phyloP scores from a whole-genome alignment of 345 rosid genomes.

The Eucalyptus erythrocorys region DNA sequence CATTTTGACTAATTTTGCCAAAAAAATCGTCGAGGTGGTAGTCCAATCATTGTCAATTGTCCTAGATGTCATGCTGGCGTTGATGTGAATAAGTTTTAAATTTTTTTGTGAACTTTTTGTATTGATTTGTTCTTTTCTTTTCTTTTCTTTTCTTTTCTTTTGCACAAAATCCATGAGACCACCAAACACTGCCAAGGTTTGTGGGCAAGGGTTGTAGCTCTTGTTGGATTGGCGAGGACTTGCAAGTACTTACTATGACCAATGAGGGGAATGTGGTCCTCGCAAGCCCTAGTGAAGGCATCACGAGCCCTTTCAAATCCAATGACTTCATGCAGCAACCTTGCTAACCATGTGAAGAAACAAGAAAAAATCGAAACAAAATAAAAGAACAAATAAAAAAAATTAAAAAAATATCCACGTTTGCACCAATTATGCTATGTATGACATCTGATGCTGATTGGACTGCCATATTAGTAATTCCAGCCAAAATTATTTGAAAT shows the following conservation, averaged over 20 bases:
- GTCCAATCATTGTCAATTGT: rapidly evolving
- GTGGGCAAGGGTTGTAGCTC: neutral
- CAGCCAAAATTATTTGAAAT: neutral
- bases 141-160: no score
- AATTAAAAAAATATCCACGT: no score
- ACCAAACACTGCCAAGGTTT: rapidly evolving
- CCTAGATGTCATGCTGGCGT: rapidly evolving
- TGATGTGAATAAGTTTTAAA: neutral
- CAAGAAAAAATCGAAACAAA: neutral
- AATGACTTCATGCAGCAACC: neutral
- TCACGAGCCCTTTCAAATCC: neutral
- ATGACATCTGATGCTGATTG: rapidly evolving
- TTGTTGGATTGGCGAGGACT: neutral
- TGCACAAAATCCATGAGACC: neutral
- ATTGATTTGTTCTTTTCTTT: no score
- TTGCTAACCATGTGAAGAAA: neutral
- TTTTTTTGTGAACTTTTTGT: neutral
- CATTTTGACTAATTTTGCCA: neutral
- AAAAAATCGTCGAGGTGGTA: rapidly evolving
- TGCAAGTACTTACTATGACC: no score
- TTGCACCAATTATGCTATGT: rapidly evolving
- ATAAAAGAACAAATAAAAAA: no score
- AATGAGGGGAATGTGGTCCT: neutral
- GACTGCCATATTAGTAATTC: neutral
- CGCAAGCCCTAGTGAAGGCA: neutral